Evolutionary conservation across 108 stramenopile species (phyloP), one percentile per base, ranked within the genome.

Genomic region (Schizochytrium sp.): DNA sequence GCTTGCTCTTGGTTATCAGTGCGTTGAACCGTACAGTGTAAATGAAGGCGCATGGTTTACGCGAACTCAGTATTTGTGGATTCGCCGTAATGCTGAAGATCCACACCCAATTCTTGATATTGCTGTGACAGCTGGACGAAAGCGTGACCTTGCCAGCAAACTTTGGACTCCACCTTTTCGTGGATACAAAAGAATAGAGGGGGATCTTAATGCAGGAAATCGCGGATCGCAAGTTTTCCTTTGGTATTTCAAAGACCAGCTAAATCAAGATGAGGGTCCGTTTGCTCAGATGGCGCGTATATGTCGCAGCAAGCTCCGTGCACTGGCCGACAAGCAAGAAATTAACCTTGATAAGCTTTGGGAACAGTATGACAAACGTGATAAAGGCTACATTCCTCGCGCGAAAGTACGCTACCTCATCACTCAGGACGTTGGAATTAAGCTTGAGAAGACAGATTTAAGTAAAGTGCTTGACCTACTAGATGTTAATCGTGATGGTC

Each of bases 161-260:
- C 53, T 83, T 47, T 83, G 76, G 76, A 83, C 76, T 17, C 76
- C 76, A 5, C 76, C 76, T 40, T 83, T 17, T 28, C 5, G 76
- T 8, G 76, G 76, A 0, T 83, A 47, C 76, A 83, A 83, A 28
- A 17, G 76, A 17, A 50, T 83, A n/a, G 76, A 83, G 10, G 76
- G 76, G 1, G 76, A 83, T 53, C 76, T 83, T 8, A 83, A 83
- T 40, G 76, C 76, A 5, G 76, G 76, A 0, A 83, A 83, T 40
- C 76, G 76, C 76, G 76, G 76, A 10, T 10, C 47, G 38, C 76
- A 83, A 28, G 76, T 83, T n/a, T 83, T 83, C 28, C 76, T 83
- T 53, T 83, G 76, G 76, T 83, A 40, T 40, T 40, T 83, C 76
- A 83, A 83, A 50, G 50, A 83, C 10, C 5, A 42, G 10, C 55